These are phyloP conservation scores for Chrysoporthe deuterocubensis DNA, from an alignment of 2,329 filamentous ascomycete species.

Conservation along the genomic window DNA sequence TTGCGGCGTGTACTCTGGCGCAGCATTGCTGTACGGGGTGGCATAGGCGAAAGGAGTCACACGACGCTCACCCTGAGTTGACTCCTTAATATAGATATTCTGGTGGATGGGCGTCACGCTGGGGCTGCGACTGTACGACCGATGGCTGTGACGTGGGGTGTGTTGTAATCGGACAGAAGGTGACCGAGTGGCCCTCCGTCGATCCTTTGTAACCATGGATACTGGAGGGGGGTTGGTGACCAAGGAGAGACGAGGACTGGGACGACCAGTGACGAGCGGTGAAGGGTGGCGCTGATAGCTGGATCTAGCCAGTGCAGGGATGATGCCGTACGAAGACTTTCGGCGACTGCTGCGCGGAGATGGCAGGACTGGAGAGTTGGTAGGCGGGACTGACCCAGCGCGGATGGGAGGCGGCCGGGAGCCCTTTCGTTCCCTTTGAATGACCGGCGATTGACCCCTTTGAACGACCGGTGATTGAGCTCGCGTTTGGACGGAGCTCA, in stretches of 20 bases:
- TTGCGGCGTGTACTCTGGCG: slow-evolving; percentile 42
- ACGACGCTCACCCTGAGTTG: slow-evolving; percentile 41
- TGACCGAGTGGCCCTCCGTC: slow-evolving; percentile 60
- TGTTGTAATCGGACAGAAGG: slow-evolving; percentile 55
- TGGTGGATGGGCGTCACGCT: slow-evolving; percentile 42
- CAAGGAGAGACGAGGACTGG: slow-evolving; percentile 37
- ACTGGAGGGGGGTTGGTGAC: slow-evolving; percentile 43
- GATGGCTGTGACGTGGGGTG: slow-evolving; percentile 59
- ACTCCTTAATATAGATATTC: slow-evolving; percentile 45
- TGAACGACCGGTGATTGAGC: slow-evolving; percentile 46
- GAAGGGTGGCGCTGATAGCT: slow-evolving; percentile 44
- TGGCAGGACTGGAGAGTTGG: slow-evolving; percentile 38
- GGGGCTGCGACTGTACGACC: slow-evolving; percentile 39
- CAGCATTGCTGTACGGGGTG: slow-evolving; percentile 71
- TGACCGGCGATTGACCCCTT: slow-evolving; percentile 45
- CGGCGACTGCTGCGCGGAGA: slow-evolving; percentile 35
- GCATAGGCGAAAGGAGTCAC: slow-evolving; percentile 72
- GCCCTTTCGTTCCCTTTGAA: slow-evolving; percentile 43
- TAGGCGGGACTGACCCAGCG: slow-evolving; percentile 56
- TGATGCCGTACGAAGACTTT: slow-evolving; percentile 14
- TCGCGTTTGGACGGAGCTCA: slow-evolving; percentile 41
- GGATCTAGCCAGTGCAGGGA: slow-evolving; percentile 11
- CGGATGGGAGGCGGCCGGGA: slow-evolving; percentile 55
- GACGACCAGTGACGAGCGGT: slow-evolving; percentile 38
- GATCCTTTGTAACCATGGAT: slow-evolving; percentile 34